Evolutionary conservation across 2,329 filamentous ascomycete genomes (phyloP).

Genomic region (Nannizzia gypsea): DNA sequence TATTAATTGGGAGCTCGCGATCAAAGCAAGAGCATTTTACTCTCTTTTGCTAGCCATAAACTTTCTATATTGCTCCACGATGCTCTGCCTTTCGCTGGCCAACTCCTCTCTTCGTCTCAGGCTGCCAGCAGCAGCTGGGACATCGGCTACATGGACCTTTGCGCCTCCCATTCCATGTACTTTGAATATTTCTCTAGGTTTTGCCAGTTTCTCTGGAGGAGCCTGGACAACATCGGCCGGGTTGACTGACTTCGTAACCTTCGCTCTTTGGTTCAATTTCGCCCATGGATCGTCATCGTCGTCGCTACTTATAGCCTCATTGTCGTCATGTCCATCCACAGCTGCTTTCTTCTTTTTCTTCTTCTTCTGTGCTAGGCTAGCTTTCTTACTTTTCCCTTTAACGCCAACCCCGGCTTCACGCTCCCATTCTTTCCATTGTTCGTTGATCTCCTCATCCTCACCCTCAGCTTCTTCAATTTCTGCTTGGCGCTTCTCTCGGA

Average conservation of each 20-base stretch:
- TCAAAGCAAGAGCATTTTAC: neutral
- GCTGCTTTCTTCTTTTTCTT: slow-evolving; percentile 34
- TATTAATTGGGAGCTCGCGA: neutral
- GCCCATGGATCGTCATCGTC: slow-evolving; percentile 65
- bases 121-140: slow-evolving; percentile 59
- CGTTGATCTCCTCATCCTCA: slow-evolving; percentile 49
- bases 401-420: slow-evolving; percentile 41
- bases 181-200: slow-evolving; percentile 52
- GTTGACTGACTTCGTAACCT: slow-evolving; percentile 25
- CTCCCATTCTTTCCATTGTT: slow-evolving; percentile 53
- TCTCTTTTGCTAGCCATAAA: slow-evolving; percentile 50
- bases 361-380: slow-evolving; percentile 49
- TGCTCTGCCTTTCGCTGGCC: slow-evolving; percentile 53
- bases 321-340: slow-evolving; percentile 24
- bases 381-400: slow-evolving; percentile 47
- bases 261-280: slow-evolving; percentile 53
- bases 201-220: slow-evolving; percentile 59
- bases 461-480: slow-evolving; percentile 58
- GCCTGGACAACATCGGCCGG: slow-evolving; percentile 52
- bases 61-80: slow-evolving; percentile 62
- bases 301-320: slow-evolving; percentile 30
- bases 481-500: slow-evolving; percentile 65
- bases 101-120: slow-evolving; percentile 62
- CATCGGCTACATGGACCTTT: slow-evolving; percentile 53
- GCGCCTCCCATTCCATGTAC: slow-evolving; percentile 47